Conservation (phyloP, 2,329 filamentous ascomycete species). For the Sporothrix pallida region DNA sequence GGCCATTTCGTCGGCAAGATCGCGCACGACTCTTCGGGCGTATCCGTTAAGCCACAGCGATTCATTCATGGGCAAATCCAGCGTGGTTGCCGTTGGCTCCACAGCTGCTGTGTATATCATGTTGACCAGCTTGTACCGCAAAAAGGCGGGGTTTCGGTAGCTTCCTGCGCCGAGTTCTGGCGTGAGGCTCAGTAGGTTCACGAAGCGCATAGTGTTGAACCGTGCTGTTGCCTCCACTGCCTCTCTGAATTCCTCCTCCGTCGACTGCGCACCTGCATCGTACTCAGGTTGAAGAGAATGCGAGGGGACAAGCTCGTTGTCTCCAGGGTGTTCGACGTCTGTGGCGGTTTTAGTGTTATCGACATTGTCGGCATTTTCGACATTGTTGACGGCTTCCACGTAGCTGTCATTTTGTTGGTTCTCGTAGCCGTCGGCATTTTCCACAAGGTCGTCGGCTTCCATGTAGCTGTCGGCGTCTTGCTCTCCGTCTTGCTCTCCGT, state of each 20-base stretch:
- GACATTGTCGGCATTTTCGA: too few relatives aligned
- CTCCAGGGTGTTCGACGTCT: too few relatives aligned
- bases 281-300: too few relatives aligned
- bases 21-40: constrained; percentile 70
- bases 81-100: constrained; percentile 79
- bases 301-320: too few relatives aligned
- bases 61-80: constrained; percentile 74
- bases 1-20: constrained; percentile 75
- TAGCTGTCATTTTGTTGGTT: too few relatives aligned
- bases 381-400: too few relatives aligned
- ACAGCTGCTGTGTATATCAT: constrained; percentile 77
- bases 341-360: too few relatives aligned
- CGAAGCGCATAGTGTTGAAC: constrained; percentile 55
- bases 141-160: constrained; percentile 64
- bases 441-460: background rate
- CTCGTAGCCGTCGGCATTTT: background rate
- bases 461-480: background rate
- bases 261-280: background rate
- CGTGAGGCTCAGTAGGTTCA: constrained; percentile 67
- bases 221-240: background rate
- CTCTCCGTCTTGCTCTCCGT: background rate
- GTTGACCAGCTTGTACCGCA: constrained; percentile 77
- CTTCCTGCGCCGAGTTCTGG: constrained; percentile 66
- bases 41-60: constrained; percentile 70
- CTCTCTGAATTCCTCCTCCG: constrained; percentile 33